Evolutionary conservation across 345 rosid genomes (phyloP), one percentile per base, ranked within the genome.

Genomic region (Turnera subulata): DNA sequence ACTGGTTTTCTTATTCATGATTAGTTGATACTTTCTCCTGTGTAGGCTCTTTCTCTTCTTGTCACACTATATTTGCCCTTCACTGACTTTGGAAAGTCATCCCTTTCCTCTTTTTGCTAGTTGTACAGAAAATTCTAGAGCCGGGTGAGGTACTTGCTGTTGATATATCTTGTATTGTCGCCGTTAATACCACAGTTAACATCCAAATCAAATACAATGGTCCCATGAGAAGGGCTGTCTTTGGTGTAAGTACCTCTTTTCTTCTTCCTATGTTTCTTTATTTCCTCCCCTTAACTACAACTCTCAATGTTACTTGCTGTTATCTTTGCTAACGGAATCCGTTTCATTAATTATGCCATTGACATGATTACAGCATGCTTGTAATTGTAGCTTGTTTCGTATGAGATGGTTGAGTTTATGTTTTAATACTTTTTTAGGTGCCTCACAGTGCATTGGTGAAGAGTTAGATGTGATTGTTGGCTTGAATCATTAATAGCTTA

Each of bases 111-210:
- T 44, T 50, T 76, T 64, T 50, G 67, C 62, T 68, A 93, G 99
- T 90, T 76, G 84, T 85, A 66, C 97, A 93, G 88, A 93, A 90
- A 78, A 82, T 72, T 66, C 92, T 93, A 15, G 99, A 93, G 80
- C 89, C 82, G 18, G 96, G 89, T 45, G 99, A 93, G 77, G 82
- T 80, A 49, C 71, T 93, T 58, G 68, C 89, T 46, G 95, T 93
- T 40, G 97, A 93, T 22, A 79, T 90, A 6, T 76, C 88, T 58
- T 90, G 99, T 80, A 81, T 93, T 68, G 95, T 78, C 0, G 97
- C 92, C 39, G 66, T 93, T 55, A 90, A 91, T 67, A 56, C 82
- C 54, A 74, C 91, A 0, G 78, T 93, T 40, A 77, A 82, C 58
- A 81, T 85, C 72, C 97, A 86, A 82, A 80, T 93, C 62, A 93